Conservation (phyloP, 2,329 filamentous ascomycete species). For the Fusarium sp. region DNA sequence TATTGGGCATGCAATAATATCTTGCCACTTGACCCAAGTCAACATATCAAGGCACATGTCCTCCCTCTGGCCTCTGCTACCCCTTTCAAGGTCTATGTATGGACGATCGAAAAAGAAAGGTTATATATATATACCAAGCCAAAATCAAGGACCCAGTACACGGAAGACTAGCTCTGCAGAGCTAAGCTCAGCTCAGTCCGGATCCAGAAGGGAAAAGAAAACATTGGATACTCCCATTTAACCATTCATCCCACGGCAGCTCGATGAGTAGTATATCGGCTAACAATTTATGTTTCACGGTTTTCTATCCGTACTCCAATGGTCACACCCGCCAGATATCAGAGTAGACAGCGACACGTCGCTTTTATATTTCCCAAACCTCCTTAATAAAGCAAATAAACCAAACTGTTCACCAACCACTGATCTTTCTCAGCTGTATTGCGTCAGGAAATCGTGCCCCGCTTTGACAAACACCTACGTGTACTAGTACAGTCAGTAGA, state of each 20-base stretch:
- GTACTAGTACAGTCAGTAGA: not conserved
- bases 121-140: no score
- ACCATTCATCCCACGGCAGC: conserved; percentile 28
- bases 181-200: conserved; percentile 10
- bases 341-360: not conserved
- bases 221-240: conserved; percentile 9
- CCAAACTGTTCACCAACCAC: conserved; percentile 28
- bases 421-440: conserved; percentile 20
- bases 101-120: conserved; percentile 24
- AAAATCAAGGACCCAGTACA: conserved; percentile 14
- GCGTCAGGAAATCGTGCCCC: conserved; percentile 35
- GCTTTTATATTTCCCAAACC: conserved; percentile 5
- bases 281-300: conserved; percentile 21
- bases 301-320: conserved; percentile 5
- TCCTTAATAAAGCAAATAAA: conserved; percentile 14
- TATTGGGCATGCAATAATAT: conserved; percentile 8
- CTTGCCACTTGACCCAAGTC: conserved; percentile 29
- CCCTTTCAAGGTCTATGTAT: conserved; percentile 10
- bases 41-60: conserved; percentile 23
- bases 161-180: conserved; percentile 16
- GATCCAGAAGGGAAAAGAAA: not conserved
- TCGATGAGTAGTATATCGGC: conserved; percentile 23
- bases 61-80: conserved; percentile 22
- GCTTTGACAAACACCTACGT: conserved; percentile 16
- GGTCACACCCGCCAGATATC: conserved; percentile 23